phyloP scores from a whole-genome alignment of 768 basidiomycete species.

The Xerocomellus intermedius region DNA sequence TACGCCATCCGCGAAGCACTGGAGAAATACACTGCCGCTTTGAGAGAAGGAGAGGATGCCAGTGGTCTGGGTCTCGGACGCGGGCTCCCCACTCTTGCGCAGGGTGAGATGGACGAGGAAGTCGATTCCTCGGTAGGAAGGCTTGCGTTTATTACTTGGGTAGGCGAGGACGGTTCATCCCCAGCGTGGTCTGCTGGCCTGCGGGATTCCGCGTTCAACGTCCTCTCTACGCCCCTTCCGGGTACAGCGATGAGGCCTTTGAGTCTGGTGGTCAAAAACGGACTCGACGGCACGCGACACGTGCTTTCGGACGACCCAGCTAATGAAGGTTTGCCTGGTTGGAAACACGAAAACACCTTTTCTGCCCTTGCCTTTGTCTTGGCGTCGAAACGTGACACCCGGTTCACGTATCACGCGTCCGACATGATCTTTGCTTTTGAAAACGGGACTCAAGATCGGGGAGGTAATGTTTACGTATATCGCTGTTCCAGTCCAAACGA shows the following conservation, averaged over 20 bases:
- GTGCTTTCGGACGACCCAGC: conserved; percentile 36
- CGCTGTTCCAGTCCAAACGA: conserved; percentile 51
- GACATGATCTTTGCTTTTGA: conserved; percentile 80
- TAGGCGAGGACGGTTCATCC: conserved; percentile 48
- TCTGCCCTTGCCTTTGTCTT: conserved; percentile 92
- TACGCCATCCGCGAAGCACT: conserved; percentile 75
- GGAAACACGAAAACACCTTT: conserved; percentile 81
- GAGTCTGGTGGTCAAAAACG: conserved; percentile 61
- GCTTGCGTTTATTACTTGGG: conserved; percentile 63
- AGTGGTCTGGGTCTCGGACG: conserved; percentile 63
- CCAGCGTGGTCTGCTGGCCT: conserved; percentile 42
- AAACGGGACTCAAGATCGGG: conserved; percentile 60
- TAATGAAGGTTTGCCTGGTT: conserved; percentile 35
- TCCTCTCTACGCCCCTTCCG: conserved; percentile 75
- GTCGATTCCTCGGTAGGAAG: conserved; percentile 76
- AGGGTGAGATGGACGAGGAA: conserved; percentile 91
- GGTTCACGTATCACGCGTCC: conserved; percentile 75
- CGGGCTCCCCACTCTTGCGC: conserved; percentile 75
- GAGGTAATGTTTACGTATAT: conserved; percentile 88
- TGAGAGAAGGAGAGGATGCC: conserved; percentile 56
- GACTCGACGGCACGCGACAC: conserved; percentile 71
- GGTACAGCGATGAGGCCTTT: conserved; percentile 39
- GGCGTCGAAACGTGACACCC: conserved; percentile 86
- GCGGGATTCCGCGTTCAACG: conserved; percentile 39
- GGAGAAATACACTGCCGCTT: conserved; percentile 78